Evolutionary conservation across 1,139 yeast species (phyloP).

Genomic region (Groenewaldozyma auringiensis): DNA sequence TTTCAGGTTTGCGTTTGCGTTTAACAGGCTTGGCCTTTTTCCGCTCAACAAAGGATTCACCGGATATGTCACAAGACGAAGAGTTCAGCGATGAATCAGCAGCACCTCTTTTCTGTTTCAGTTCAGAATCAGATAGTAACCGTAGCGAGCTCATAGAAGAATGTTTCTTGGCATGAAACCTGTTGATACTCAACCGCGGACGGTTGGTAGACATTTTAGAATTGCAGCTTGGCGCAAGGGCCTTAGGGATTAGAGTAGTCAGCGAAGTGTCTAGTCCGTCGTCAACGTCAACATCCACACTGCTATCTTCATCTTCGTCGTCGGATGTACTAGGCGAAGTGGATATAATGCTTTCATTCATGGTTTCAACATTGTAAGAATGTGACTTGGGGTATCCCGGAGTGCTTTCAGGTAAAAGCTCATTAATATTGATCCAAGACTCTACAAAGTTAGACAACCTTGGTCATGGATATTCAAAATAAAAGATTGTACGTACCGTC

Average conservation of each 20-base stretch:
- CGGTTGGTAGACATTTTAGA: too few relatives aligned
- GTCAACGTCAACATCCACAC: constrained; percentile 12
- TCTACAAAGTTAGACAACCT: not conserved
- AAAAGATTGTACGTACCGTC: not conserved
- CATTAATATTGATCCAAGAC: constrained; percentile 2
- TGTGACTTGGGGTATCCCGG: not conserved
- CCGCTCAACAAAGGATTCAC: not conserved
- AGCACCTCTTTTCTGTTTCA: not conserved
- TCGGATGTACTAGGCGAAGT: too few relatives aligned
- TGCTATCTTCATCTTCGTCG: constrained; percentile 7
- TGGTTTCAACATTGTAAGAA: not conserved
- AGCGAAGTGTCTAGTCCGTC: constrained; percentile 17
- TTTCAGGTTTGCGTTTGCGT: constrained; percentile 1
- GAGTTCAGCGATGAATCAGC: not conserved
- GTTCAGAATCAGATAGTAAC: constrained; percentile 4
- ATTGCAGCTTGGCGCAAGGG: too few relatives aligned
- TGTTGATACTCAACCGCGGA: not conserved
- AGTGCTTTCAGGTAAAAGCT: too few relatives aligned
- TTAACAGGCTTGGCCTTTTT: not conserved
- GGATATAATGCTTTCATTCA: constrained; percentile 3
- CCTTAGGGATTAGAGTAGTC: constrained; percentile 15
- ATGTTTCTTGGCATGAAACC: not conserved
- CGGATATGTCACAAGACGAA: not conserved
- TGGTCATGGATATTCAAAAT: not conserved
- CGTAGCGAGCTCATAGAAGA: constrained; percentile 3